Evolutionary conservation across 2,329 filamentous ascomycete species (phyloP).

Genomic region (Cordyceps militaris): DNA sequence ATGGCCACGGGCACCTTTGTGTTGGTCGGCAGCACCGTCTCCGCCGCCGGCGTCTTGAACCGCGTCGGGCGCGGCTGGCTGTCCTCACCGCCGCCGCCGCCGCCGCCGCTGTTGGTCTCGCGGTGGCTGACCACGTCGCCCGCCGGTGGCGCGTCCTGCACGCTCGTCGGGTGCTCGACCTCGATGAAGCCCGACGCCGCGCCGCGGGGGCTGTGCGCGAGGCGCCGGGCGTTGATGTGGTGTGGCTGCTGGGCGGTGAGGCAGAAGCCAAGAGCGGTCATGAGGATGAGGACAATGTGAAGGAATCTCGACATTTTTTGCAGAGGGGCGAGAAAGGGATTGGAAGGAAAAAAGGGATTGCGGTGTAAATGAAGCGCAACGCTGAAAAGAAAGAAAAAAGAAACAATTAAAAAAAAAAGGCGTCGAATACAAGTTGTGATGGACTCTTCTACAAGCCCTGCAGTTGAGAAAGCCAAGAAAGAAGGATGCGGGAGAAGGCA

Average conservation of each 20-base stretch:
- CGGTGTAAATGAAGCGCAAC: background rate
- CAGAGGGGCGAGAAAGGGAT: background rate
- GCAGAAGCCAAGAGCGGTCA: slow-evolving; percentile 8
- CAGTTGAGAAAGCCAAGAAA: background rate
- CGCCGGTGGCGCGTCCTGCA: background rate
- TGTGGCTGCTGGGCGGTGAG: slow-evolving; percentile 1
- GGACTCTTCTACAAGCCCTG: background rate
- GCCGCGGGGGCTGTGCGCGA: background rate
- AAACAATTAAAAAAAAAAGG: background rate
- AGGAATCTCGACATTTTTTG: background rate
- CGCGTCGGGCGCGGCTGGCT: background rate
- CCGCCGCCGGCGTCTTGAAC: slow-evolving; percentile 8
- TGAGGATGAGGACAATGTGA: background rate
- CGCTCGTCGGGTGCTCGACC: background rate
- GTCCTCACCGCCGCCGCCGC: background rate
- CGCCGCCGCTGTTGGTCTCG: background rate
- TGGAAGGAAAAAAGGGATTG: background rate
- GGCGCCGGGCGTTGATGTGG: background rate
- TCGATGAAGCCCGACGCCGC: background rate
- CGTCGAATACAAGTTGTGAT: background rate
- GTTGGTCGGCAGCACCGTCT: slow-evolving; percentile 3
- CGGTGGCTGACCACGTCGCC: background rate
- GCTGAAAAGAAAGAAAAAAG: background rate
- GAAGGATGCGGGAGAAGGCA: background rate
- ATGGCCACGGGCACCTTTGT: slow-evolving; percentile 8